Evolutionary conservation across 2,329 filamentous ascomycete species (phyloP), one percentile per base, ranked within the genome.

Genomic region (Fusarium euwallaceae): DNA sequence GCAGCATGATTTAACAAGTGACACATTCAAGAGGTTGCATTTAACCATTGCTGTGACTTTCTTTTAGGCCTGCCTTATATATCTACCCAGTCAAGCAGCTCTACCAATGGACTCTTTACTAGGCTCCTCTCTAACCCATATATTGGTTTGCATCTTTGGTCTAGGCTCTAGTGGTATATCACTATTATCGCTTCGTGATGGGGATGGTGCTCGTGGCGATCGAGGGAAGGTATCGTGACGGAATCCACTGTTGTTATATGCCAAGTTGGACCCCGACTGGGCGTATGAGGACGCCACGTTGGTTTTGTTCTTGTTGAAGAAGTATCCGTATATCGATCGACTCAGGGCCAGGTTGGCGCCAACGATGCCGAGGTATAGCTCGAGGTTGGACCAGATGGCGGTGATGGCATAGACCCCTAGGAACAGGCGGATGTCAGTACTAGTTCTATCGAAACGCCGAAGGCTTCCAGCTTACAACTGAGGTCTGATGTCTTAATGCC

Each of bases 351-450:
- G 77, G 22, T 81, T 81, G 34, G 75, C 83, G n/a, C 80, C 82
- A 8, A 83, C 79, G 20, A 84, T 83, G 29, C 82, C 83, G 1
- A 85, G 74, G 27, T 81, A 80, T 0, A 82, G 79, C 70, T 85
- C 83, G 53, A 83, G 71, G 11, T 83, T 79, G 14, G 80, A 83
- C 82, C 82, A 85, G 43, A 83, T 82, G 32, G 82, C 83, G 2
- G 81, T 79, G 12, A 81, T 80, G 41, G 77, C 78, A 51, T 81
- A 83, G 6, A 78, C 73, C 68, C 78, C 81, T 83, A 16, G 7
- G 20, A 12, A 20, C 16, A 2, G 27, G 20, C 43, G 24, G 11
- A 7, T 20, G 41, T 65, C 9, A 43, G 16, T 17, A 8, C 5
- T n/a, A 10, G 22, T 37, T 37, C 17, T 11, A 24, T 34, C 3